Conservation (phyloP, 169 alveolate genomes). For the Cryptosporidium sp. region DNA sequence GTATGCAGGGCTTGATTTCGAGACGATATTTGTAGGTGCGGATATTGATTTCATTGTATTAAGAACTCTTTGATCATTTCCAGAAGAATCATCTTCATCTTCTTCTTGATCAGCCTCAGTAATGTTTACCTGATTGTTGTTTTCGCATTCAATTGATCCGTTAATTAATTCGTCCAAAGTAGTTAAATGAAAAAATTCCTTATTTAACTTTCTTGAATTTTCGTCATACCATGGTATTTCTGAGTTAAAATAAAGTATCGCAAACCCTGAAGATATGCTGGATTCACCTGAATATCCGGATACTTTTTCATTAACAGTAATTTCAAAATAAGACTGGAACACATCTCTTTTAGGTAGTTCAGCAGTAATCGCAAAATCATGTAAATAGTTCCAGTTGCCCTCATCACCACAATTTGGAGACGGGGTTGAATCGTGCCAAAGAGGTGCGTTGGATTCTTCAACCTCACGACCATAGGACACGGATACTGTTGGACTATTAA, state of each 20-base stretch:
- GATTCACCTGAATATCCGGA: conserved; percentile 74
- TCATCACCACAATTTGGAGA: conserved; percentile 80
- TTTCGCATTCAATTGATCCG: conserved; percentile 47
- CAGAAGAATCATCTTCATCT: conserved; percentile 34
- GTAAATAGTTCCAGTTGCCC: conserved; percentile 80
- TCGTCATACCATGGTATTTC: conserved; percentile 73
- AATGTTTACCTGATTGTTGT: not conserved
- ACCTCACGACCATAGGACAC: conserved; percentile 87
- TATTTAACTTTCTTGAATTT: conserved; percentile 16
- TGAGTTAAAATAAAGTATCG: conserved; percentile 55
- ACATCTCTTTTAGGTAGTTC: conserved; percentile 72
- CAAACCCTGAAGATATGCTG: conserved; percentile 54
- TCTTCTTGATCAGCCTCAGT: conserved; percentile 10
- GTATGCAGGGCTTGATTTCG: conserved; percentile 47
- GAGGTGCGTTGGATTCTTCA: conserved; percentile 83
- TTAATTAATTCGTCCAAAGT: conserved; percentile 44
- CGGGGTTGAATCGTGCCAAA: conserved; percentile 83
- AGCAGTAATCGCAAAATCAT: conserved; percentile 70
- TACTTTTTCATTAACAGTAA: conserved; percentile 56
- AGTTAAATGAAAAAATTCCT: conserved; percentile 62
- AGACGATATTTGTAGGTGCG: conserved; percentile 42
- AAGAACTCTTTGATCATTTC: conserved; percentile 36
- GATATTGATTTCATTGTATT: conserved; percentile 67
- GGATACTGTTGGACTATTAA: conserved; percentile 84
- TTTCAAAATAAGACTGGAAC: conserved; percentile 63